Evolutionary conservation across 2,329 filamentous ascomycete species (phyloP), one percentile per base, ranked within the genome.

Genomic region (Thelonectria blattea): DNA sequence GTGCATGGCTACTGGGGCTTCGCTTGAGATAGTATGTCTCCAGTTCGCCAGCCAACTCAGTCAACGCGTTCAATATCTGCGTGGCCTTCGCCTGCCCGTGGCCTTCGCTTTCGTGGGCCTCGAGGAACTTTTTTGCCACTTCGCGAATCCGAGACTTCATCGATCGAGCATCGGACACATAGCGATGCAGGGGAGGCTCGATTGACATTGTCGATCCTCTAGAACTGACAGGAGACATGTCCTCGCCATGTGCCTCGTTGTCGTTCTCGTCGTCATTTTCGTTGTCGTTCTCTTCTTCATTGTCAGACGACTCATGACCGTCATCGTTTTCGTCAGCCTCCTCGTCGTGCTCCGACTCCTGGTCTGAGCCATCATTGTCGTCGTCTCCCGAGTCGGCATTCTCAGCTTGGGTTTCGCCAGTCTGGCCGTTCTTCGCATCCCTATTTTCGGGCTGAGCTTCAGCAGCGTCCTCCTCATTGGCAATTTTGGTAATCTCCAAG

Each of bases 401-500:
- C 43, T 76, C 73, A 6, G 68, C 58, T 11, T 68, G 61, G 10
- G 57, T 63, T 24, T 68, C 67, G 9, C 47, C 58, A 14, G 57
- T 63, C 20, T 68, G 67, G 11, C 52, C 64, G 11, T 68, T 65
- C 8, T 64, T 59, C 7, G 63, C 61, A 3, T 66, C 64, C 8
- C 34, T 52, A 14, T 62, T 62, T 27, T 65, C 64, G 11, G 58
- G 45, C 24, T 63, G 63, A 8, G 60, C 42, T 15, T 71, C 67
- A 5, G 51, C 57, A 52, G 69, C 50, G 9, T 75, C 68, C 52
- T 84, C 79, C 52, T 81, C 75, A 52, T 78, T 83, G 1, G 92
- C 89, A 32, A 99, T 81, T 72, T 93, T 94, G 30, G 88, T 84
- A 52, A 99, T 96, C 74, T 99, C 94, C 2, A 90, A 84, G 68